These are phyloP conservation scores for Rosellinia necatrix DNA, from an alignment of 2,329 filamentous ascomycete species.

Conservation along the genomic window DNA sequence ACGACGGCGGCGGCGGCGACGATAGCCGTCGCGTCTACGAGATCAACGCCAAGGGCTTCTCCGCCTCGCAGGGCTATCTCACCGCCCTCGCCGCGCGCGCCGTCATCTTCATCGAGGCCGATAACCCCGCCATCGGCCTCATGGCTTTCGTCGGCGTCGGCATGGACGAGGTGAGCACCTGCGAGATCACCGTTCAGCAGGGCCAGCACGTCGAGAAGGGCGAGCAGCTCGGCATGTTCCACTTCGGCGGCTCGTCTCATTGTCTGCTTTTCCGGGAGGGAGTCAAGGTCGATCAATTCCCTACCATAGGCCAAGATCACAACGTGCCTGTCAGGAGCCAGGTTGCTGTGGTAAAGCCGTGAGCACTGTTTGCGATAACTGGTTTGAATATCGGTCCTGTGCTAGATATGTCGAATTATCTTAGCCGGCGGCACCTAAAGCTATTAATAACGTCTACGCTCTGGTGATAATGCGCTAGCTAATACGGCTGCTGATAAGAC, in stretches of 20 bases:
- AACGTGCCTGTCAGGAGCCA: conserved; percentile 38
- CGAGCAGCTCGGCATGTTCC: conserved; percentile 77
- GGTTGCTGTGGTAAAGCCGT: conserved; percentile 33
- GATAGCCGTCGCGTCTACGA: conserved; percentile 24
- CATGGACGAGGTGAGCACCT: conserved; percentile 78
- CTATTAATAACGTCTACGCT: no score
- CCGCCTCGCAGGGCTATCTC: conserved; percentile 67
- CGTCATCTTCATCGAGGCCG: conserved; percentile 72
- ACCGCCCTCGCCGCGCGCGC: conserved; percentile 70
- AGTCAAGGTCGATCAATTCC: conserved; percentile 49
- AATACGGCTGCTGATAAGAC: no score
- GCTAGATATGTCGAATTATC: no score
- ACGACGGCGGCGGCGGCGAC: conserved; percentile 45
- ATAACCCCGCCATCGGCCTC: conserved; percentile 67
- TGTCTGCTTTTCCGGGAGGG: conserved; percentile 68
- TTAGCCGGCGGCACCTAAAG: no score
- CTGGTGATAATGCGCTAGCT: no score
- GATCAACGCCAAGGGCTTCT: conserved; percentile 40
- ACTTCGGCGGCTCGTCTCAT: conserved; percentile 75
- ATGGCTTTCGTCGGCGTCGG: conserved; percentile 74
- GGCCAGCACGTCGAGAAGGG: conserved; percentile 71
- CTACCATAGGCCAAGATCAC: conserved; percentile 20
- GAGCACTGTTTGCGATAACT: neutral
- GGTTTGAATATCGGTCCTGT: no score
- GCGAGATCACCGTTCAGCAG: conserved; percentile 70